Percentiles rank a stretch among this genome's conserved stretches.
Evolutionary conservation across 2,329 filamentous ascomycete genomes (phyloP).

Genomic region (Tolypocladium album): DNA sequence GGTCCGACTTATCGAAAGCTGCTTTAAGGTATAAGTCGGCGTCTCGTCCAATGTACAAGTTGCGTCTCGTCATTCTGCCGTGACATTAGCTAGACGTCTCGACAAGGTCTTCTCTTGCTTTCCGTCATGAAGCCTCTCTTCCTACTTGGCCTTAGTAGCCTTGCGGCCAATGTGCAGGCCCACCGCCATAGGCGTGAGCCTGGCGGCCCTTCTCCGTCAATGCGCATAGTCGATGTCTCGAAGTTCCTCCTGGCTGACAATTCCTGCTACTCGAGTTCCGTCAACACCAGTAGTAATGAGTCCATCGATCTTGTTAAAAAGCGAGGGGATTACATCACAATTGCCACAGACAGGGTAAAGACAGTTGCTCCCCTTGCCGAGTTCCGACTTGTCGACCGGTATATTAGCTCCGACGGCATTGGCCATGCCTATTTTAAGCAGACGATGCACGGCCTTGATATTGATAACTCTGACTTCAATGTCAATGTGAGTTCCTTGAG

Average conservation of each 20-base stretch:
- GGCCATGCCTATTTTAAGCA: slow-evolving; percentile 50
- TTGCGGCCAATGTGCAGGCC: slow-evolving; percentile 18
- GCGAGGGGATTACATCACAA: slow-evolving; percentile 28
- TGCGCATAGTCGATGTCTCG: slow-evolving; percentile 20
- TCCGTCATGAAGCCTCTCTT: slow-evolving; percentile 20
- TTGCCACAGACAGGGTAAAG: slow-evolving; percentile 33
- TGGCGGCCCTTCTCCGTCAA: slow-evolving; percentile 11
- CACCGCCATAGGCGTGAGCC: slow-evolving; percentile 18
- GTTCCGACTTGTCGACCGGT: slow-evolving; percentile 44
- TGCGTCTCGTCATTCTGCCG: not conserved
- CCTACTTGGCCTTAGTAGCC: slow-evolving; percentile 21
- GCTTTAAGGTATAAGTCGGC: no score
- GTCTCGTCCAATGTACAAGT: no score
- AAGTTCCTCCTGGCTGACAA: slow-evolving; percentile 19
- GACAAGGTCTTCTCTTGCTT: slow-evolving; percentile 11
- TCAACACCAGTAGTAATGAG: slow-evolving; percentile 8
- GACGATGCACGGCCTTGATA: slow-evolving; percentile 44
- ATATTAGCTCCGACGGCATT: slow-evolving; percentile 43
- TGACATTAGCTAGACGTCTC: slow-evolving; percentile 12
- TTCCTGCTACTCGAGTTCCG: slow-evolving; percentile 16
- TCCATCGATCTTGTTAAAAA: slow-evolving; percentile 11
- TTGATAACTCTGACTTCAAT: slow-evolving; percentile 51
- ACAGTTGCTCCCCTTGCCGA: slow-evolving; percentile 20
- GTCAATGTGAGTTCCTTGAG: slow-evolving; percentile 37
- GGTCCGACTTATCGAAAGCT: no score